Conservation (phyloP, 2,329 filamentous ascomycete genomes). For the Fusarium sp. region DNA sequence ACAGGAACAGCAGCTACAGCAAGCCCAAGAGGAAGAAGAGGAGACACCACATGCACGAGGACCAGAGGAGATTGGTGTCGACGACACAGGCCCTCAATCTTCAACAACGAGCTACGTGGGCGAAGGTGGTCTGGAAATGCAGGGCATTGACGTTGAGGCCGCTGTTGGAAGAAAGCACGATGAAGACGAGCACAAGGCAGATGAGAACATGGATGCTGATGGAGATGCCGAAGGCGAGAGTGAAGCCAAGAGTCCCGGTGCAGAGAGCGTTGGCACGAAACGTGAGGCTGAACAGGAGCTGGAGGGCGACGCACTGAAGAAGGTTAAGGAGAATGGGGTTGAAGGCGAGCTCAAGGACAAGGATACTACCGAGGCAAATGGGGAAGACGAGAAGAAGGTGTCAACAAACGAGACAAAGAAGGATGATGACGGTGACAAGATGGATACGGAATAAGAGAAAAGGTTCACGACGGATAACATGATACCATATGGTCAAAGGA, state of each 20-base stretch:
- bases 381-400: conserved; percentile 7
- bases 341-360: conserved; percentile 54
- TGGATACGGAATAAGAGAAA: conserved; percentile 41
- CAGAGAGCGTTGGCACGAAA: conserved; percentile 60
- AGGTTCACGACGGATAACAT: conserved; percentile 10
- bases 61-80: conserved; percentile 84
- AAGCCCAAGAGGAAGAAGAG: conserved; percentile 59
- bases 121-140: conserved; percentile 59
- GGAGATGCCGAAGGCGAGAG: conserved; percentile 40
- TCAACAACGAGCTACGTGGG: conserved; percentile 55
- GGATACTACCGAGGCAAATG: conserved; percentile 9
- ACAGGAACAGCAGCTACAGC: not conserved
- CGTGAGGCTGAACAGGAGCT: conserved; percentile 65
- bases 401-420: conserved; percentile 37
- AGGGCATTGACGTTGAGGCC: conserved; percentile 70
- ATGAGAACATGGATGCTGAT: conserved; percentile 30
- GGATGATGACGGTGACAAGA: conserved; percentile 36
- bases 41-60: conserved; percentile 84
- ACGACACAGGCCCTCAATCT: conserved; percentile 84
- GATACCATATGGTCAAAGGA: conserved; percentile 13
- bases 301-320: conserved; percentile 58
- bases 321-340: conserved; percentile 58
- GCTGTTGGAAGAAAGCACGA: conserved; percentile 66
- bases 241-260: conserved; percentile 45
- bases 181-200: conserved; percentile 38